Evolutionary conservation across 179 eudicot species (phyloP).

Genomic region (Patellifolia procumbens): DNA sequence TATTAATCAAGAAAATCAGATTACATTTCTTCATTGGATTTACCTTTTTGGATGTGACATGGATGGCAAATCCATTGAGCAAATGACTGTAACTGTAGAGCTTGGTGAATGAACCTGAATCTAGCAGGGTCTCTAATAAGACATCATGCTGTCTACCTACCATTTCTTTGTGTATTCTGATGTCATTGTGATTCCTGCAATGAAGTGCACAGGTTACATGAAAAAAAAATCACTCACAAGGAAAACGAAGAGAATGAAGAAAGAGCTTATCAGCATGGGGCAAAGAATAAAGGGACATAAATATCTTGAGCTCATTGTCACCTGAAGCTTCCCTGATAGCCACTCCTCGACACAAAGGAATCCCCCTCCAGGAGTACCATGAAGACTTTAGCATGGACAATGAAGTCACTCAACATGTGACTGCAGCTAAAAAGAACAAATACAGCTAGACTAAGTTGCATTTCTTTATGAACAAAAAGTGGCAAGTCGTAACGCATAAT

Average conservation of each 20-base stretch:
- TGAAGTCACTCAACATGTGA: slow-evolving; percentile 23
- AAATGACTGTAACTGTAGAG: slow-evolving; percentile 72
- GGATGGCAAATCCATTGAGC: slow-evolving; percentile 71
- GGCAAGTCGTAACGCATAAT: not conserved
- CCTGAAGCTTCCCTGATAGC: slow-evolving; percentile 32
- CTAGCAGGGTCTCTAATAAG: slow-evolving; percentile 52
- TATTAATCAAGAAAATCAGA: not conserved
- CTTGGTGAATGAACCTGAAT: slow-evolving; percentile 54
- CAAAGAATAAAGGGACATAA: not conserved
- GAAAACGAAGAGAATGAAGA: not conserved
- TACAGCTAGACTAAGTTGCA: slow-evolving; percentile 24
- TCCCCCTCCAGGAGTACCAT: slow-evolving; percentile 58
- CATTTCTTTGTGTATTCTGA: slow-evolving; percentile 43
- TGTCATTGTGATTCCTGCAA: slow-evolving; percentile 41
- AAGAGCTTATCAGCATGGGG: not conserved
- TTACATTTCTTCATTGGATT: not conserved
- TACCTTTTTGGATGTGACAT: slow-evolving; percentile 51
- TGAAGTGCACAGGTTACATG: not conserved
- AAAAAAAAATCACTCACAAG: not conserved
- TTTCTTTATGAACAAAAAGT: slow-evolving; percentile 6
- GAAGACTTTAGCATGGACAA: slow-evolving; percentile 50
- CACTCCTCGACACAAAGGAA: slow-evolving; percentile 37
- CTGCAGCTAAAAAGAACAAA: slow-evolving; percentile 32
- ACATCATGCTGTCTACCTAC: slow-evolving; percentile 52
- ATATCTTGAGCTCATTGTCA: not conserved